Conservation (phyloP, 371 early-diverging fungal species). For the Actinomucor elegans region DNA sequence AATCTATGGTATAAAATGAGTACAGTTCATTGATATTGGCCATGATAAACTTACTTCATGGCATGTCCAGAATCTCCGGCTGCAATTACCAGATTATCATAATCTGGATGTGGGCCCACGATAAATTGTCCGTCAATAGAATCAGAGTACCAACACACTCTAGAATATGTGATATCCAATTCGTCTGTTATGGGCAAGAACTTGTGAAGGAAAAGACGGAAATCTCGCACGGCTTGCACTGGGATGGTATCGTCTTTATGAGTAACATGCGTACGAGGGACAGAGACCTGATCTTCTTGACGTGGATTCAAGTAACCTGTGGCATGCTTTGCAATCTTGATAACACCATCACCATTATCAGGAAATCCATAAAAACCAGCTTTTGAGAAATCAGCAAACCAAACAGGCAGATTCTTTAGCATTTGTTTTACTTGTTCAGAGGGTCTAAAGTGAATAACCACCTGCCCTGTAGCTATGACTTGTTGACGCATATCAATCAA, state of each 20-base stretch:
- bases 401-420: slow-evolving; percentile 35
- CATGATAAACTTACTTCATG: slow-evolving; percentile 30
- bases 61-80: slow-evolving; percentile 50
- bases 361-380: slow-evolving; percentile 61
- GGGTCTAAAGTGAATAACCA: slow-evolving; percentile 50
- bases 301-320: slow-evolving; percentile 37
- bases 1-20: slow-evolving; percentile 11
- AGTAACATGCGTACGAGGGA: slow-evolving; percentile 40
- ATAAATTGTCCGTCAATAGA: slow-evolving; percentile 45
- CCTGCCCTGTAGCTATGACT: slow-evolving; percentile 50
- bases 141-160: slow-evolving; percentile 47
- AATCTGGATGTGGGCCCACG: slow-evolving; percentile 38
- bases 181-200: slow-evolving; percentile 31
- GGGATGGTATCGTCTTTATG: slow-evolving; percentile 41
- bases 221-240: slow-evolving; percentile 23
- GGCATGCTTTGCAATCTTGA: slow-evolving; percentile 55
- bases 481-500: slow-evolving; percentile 37
- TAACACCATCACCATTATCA: slow-evolving; percentile 36
- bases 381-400: slow-evolving; percentile 51
- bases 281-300: slow-evolving; percentile 16
- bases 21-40: too few species aligned
- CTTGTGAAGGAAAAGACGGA: slow-evolving; percentile 26
- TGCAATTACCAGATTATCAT: slow-evolving; percentile 39
- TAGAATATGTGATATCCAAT: slow-evolving; percentile 27
- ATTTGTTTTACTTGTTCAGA: neutral